A percentile compares a stretch with the other conserved stretches of the same genome.
phyloP scores from a whole-genome alignment of 2,329 filamentous ascomycete genomes.

The Pyrenochaeta sp. region DNA sequence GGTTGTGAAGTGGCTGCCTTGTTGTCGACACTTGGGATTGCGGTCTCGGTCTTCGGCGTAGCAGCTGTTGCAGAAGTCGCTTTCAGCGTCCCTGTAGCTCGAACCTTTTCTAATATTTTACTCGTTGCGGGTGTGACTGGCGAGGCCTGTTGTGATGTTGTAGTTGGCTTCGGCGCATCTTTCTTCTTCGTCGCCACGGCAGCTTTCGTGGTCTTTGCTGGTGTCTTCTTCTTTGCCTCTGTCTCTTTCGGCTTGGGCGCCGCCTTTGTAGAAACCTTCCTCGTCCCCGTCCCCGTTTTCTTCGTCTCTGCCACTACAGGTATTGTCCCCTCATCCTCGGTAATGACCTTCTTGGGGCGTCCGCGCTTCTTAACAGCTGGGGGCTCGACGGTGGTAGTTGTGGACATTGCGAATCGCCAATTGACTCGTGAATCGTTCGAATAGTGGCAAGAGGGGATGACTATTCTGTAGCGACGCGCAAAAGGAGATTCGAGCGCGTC shows the following conservation, averaged over 20 bases:
- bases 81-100: slow-evolving; percentile 32
- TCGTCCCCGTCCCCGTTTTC: slow-evolving; percentile 27
- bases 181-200: slow-evolving; percentile 23
- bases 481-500: slow-evolving; percentile 23
- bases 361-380: slow-evolving; percentile 40
- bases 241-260: slow-evolving; percentile 19
- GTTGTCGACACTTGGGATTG: background rate
- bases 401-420: slow-evolving; percentile 18
- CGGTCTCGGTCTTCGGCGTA: background rate
- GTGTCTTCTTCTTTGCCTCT: slow-evolving; percentile 22
- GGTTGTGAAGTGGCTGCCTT: background rate
- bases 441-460: background rate
- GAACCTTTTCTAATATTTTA: slow-evolving; percentile 44
- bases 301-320: slow-evolving; percentile 14
- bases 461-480: slow-evolving; percentile 15
- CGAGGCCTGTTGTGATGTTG: slow-evolving; percentile 24
- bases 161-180: slow-evolving; percentile 14
- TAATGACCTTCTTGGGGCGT: slow-evolving; percentile 43
- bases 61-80: slow-evolving; percentile 2
- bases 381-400: slow-evolving; percentile 19
- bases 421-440: background rate
- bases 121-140: slow-evolving; percentile 37
- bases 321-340: slow-evolving; percentile 21
- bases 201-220: slow-evolving; percentile 21
- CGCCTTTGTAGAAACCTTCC: slow-evolving; percentile 37